Evolutionary conservation across 305 asterid genomes (phyloP).

Genomic region (Plantago coronopus): DNA sequence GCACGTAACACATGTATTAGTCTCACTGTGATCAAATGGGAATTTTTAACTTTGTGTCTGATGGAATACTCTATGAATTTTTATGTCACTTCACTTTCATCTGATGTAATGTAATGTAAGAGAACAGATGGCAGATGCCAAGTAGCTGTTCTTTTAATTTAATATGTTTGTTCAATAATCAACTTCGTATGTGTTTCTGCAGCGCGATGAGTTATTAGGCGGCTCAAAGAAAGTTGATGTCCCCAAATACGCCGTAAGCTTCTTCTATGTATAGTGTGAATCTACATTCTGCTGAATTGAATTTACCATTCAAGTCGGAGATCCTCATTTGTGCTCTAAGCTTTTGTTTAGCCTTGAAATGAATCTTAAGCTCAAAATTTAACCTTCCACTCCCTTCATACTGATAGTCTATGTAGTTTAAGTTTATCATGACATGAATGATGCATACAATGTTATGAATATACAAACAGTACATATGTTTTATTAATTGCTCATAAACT

Average conservation of each 20-base stretch:
- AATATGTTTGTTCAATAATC: slow-evolving; percentile 13
- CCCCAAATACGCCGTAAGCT: slow-evolving; percentile 88
- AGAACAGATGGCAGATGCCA: too few relatives aligned
- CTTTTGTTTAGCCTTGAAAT: background rate
- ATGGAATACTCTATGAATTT: slow-evolving; percentile 17
- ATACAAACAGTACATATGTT: background rate
- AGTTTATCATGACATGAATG: too few relatives aligned
- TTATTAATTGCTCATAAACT: background rate
- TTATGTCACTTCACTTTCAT: background rate
- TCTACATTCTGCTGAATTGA: background rate
- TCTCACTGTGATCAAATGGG: slow-evolving; percentile 8
- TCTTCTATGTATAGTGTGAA: slow-evolving; percentile 4
- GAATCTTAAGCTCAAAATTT: background rate
- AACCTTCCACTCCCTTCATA: background rate
- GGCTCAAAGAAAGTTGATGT: slow-evolving; percentile 42
- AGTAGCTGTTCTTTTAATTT: slow-evolving; percentile 8
- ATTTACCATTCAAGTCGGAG: background rate
- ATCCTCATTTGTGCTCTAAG: too few relatives aligned
- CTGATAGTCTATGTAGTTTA: too few relatives aligned
- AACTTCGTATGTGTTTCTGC: slow-evolving; percentile 24
- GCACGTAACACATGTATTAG: background rate
- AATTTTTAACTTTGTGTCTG: slow-evolving; percentile 11
- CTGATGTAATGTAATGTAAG: too few relatives aligned
- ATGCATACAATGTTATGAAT: too few relatives aligned
- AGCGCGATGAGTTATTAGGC: slow-evolving; percentile 38